These are phyloP conservation scores for Thielaviopsis punctulata DNA, from an alignment of 2,329 filamentous ascomycete genomes.

Conservation along the genomic window DNA sequence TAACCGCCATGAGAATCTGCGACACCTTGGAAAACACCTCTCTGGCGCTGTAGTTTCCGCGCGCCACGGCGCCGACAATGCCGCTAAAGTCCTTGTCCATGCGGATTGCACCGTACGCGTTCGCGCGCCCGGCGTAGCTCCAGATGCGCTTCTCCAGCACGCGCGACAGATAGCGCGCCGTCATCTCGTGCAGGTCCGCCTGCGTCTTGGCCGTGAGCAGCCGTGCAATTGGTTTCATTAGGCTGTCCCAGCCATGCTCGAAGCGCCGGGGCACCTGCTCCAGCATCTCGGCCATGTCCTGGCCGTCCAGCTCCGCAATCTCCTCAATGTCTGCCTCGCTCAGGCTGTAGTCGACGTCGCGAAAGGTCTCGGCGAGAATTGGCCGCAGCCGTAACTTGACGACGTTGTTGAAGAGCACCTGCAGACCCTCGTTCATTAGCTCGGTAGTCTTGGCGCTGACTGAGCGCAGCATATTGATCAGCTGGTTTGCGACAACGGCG, in stretches of 20 bases:
- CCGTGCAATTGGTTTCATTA: constrained; percentile 71
- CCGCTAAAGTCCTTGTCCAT: constrained; percentile 72
- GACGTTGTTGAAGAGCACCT: constrained; percentile 75
- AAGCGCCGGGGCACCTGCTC: constrained; percentile 66
- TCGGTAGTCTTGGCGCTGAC: constrained; percentile 69
- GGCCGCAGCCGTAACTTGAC: constrained; percentile 71
- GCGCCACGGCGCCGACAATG: constrained; percentile 50
- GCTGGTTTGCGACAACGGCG: constrained; percentile 45
- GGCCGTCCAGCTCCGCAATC: constrained; percentile 29
- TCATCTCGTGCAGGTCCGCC: constrained; percentile 55
- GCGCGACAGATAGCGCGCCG: constrained; percentile 56
- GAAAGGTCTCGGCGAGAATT: constrained; percentile 74
- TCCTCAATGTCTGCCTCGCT: constrained; percentile 44
- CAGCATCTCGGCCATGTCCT: constrained; percentile 32
- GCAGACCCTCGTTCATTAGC: constrained; percentile 66
- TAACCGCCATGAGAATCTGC: constrained; percentile 73
- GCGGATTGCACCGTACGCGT: constrained; percentile 62
- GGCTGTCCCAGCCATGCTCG: constrained; percentile 65
- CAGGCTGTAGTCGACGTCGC: constrained; percentile 73
- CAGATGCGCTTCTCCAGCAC: constrained; percentile 78
- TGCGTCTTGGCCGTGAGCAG: constrained; percentile 67
- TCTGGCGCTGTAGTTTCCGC: constrained; percentile 58
- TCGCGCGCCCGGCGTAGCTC: constrained; percentile 62
- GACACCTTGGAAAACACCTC: constrained; percentile 60
- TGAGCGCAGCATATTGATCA: constrained; percentile 50